Evolutionary conservation across 2,329 filamentous ascomycete species (phyloP).

Genomic region (Intubia oerlemansii): DNA sequence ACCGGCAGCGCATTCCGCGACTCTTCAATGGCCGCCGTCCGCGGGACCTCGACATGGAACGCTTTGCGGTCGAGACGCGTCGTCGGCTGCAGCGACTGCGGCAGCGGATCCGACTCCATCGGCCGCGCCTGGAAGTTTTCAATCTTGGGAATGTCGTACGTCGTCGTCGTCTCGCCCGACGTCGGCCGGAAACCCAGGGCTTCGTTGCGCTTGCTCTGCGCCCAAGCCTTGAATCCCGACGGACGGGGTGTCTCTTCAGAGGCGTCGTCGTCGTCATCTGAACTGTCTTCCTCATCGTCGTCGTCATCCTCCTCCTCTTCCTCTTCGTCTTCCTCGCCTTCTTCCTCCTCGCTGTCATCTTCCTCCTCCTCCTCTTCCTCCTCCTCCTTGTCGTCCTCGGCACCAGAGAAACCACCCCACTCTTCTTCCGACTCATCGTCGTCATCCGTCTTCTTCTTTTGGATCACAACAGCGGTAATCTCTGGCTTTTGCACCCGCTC

Average conservation of each 20-base stretch:
- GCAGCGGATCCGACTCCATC: constrained; percentile 49
- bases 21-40: constrained; percentile 54
- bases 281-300: constrained; percentile 14
- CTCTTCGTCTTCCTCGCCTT: no score
- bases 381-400: constrained; percentile 10
- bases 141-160: constrained; percentile 30
- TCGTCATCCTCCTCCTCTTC: constrained; percentile 9
- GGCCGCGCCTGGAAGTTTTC: constrained; percentile 45
- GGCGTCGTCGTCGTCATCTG: constrained; percentile 14
- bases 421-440: constrained; percentile 10
- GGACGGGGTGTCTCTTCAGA: constrained; percentile 6
- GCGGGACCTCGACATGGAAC: constrained; percentile 50
- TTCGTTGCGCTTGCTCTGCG: constrained; percentile 65
- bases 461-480: no score
- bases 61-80: constrained; percentile 45
- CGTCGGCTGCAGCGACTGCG: constrained; percentile 41
- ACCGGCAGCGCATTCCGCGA: constrained; percentile 66
- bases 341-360: constrained; percentile 11
- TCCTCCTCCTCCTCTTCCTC: constrained; percentile 8
- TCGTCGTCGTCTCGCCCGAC: constrained; percentile 9
- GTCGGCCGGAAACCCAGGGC: constrained; percentile 44
- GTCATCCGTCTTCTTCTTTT: constrained; percentile 19
- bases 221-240: constrained; percentile 85
- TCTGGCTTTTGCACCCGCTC: constrained; percentile 42
- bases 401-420: neutral